Percentiles rank a stretch among this genome's conserved stretches.
Conservation (phyloP, 78 protist genomes). For the Acrasis kona region DNA sequence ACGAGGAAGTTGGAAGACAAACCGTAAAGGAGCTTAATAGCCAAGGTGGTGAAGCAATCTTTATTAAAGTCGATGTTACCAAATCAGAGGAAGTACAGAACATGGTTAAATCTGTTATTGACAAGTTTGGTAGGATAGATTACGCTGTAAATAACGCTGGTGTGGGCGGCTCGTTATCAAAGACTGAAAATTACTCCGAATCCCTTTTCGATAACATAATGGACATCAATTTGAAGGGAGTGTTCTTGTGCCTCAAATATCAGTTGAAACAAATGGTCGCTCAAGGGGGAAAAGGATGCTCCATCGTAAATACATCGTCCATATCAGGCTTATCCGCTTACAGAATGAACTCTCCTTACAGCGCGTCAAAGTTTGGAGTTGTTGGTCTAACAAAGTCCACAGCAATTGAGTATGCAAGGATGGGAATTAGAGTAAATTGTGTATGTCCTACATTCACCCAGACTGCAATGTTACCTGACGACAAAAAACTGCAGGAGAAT, state of each 20-base stretch:
- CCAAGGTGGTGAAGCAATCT: too few species aligned
- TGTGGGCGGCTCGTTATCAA: neutral
- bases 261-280: constrained; percentile 21
- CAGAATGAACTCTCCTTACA: constrained; percentile 46
- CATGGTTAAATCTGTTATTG: too few species aligned
- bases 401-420: constrained; percentile 49
- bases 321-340: constrained; percentile 49
- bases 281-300: constrained; percentile 2
- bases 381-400: constrained; percentile 46
- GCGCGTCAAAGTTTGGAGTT: constrained; percentile 53
- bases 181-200: neutral
- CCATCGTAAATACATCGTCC: constrained; percentile 44
- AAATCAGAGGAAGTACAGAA: too few species aligned
- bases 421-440: constrained; percentile 42
- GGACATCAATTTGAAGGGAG: constrained; percentile 50
- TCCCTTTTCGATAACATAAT: constrained; percentile 22
- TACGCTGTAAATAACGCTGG: neutral
- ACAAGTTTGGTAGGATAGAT: neutral
- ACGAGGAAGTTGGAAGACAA: too few species aligned
- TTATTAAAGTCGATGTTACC: too few species aligned
- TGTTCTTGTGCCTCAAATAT: constrained; percentile 41
- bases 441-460: constrained; percentile 42
- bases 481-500: neutral
- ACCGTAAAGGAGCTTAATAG: too few species aligned
- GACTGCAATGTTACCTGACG: neutral